phyloP scores from a whole-genome alignment of 352 stramenopile species.

The Pythium aristosporum region DNA sequence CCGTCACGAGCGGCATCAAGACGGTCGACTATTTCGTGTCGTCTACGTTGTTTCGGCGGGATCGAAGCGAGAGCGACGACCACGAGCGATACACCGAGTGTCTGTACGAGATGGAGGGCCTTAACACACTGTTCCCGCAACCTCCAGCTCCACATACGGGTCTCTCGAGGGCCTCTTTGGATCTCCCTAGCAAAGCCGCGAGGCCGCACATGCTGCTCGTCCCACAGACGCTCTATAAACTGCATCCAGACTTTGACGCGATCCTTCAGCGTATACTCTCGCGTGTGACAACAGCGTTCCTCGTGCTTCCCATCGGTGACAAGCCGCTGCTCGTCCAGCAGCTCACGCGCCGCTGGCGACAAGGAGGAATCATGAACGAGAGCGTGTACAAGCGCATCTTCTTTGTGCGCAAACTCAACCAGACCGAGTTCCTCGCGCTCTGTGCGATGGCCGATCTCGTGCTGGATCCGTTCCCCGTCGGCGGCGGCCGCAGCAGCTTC shows the following conservation, averaged over 20 bases:
- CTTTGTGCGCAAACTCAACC: conserved; percentile 40
- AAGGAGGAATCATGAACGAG: conserved; percentile 10
- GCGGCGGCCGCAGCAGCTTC: conserved; percentile 52
- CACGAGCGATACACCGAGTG: conserved; percentile 43
- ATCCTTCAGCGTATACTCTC: conserved; percentile 43
- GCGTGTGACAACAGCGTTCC: conserved; percentile 26
- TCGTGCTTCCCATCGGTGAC: conserved; percentile 38
- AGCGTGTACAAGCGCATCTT: conserved; percentile 36
- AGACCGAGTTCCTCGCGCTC: conserved; percentile 42
- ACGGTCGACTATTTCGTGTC: conserved; percentile 67
- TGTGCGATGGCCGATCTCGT: conserved; percentile 48
- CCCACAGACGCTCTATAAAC: conserved; percentile 71
- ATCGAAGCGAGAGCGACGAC: neutral
- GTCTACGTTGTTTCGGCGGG: conserved; percentile 38
- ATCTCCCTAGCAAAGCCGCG: conserved; percentile 8
- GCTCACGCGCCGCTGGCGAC: conserved; percentile 32
- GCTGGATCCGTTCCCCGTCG: conserved; percentile 63
- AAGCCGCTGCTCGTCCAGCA: conserved; percentile 30
- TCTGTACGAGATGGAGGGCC: conserved; percentile 52
- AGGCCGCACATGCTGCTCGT: conserved; percentile 45
- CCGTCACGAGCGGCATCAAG: conserved; percentile 51
- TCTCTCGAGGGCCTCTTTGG: conserved; percentile 16
- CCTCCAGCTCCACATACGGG: conserved; percentile 13
- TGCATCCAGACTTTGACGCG: conserved; percentile 60
- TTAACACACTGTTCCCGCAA: conserved; percentile 46